Evolutionary conservation across 2,329 filamentous ascomycete genomes (phyloP).

Genomic region (Tolypocladium capitatum): DNA sequence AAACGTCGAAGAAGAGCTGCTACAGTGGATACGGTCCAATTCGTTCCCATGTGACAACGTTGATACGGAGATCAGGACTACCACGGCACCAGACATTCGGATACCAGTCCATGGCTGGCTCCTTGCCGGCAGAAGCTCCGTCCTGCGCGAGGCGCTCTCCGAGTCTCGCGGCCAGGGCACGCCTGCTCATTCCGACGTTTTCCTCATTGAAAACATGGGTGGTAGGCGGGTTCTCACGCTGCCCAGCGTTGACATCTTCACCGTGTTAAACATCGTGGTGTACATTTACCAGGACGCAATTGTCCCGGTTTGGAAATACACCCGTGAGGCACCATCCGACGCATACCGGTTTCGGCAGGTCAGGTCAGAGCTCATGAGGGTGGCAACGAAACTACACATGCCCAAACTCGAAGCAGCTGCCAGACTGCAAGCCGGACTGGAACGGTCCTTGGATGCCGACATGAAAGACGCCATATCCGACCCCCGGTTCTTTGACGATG

Average conservation of each 20-base stretch:
- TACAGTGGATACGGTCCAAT: conserved; percentile 30
- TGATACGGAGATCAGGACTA: conserved; percentile 36
- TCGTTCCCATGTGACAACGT: conserved; percentile 25
- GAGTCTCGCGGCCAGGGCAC: conserved; percentile 30
- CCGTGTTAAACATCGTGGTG: conserved; percentile 64
- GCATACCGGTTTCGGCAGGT: conserved; percentile 67
- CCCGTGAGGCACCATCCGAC: conserved; percentile 48
- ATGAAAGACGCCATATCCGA: conserved; percentile 58
- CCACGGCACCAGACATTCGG: conserved; percentile 50
- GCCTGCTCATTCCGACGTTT: conserved; percentile 13
- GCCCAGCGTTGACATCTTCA: conserved; percentile 57
- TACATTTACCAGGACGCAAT: conserved; percentile 71
- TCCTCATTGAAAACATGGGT: conserved; percentile 23
- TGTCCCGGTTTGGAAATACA: conserved; percentile 78
- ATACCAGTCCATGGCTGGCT: conserved; percentile 80
- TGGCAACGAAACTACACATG: conserved; percentile 62
- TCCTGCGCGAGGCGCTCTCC: conserved; percentile 50
- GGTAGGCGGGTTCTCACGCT: conserved; percentile 50
- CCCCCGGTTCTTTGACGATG: conserved; percentile 59
- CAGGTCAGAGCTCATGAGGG: conserved; percentile 73
- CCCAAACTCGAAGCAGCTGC: conserved; percentile 61
- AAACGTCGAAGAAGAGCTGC: conserved; percentile 53
- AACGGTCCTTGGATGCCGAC: conserved; percentile 53
- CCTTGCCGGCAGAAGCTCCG: conserved; percentile 57
- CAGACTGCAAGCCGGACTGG: conserved; percentile 56